Evolutionary conservation across 306 rosid species (phyloP).

Genomic region (Vigna angularis): DNA sequence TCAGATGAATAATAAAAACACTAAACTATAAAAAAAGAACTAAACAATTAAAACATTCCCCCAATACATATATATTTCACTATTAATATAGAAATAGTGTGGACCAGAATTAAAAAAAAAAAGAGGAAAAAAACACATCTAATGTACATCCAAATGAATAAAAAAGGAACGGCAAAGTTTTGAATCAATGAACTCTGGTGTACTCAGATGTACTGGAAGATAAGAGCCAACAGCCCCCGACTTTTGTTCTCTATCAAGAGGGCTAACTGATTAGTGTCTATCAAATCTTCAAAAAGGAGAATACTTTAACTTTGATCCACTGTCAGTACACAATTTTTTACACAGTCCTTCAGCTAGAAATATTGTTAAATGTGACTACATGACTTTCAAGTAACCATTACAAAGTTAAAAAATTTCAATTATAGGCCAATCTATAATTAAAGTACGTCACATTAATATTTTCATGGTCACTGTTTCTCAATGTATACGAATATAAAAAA

Average conservation of each 20-base stretch:
- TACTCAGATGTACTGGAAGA: no score
- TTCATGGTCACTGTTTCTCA: not conserved
- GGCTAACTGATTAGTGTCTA: not conserved
- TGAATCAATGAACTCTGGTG: no score
- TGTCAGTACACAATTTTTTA: not conserved
- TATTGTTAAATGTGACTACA: not conserved
- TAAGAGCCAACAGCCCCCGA: not conserved
- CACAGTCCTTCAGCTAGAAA: not conserved
- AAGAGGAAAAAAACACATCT: not conserved
- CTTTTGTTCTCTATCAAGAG: not conserved
- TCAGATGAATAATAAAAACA: conserved; percentile 15
- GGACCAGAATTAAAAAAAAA: not conserved
- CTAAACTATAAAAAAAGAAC: conserved; percentile 2
- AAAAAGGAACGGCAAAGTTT: no score
- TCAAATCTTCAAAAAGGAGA: not conserved
- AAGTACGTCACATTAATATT: not conserved
- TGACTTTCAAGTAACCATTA: not conserved
- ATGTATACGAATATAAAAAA: not conserved
- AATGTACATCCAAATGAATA: not conserved
- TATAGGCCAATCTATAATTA: not conserved
- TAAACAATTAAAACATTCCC: not conserved
- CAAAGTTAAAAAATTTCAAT: not conserved
- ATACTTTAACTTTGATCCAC: not conserved
- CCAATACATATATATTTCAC: not conserved
- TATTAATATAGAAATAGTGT: not conserved